These are phyloP conservation scores for Vicia faba DNA, from an alignment of 306 rosid genomes.

Conservation along the genomic window DNA sequence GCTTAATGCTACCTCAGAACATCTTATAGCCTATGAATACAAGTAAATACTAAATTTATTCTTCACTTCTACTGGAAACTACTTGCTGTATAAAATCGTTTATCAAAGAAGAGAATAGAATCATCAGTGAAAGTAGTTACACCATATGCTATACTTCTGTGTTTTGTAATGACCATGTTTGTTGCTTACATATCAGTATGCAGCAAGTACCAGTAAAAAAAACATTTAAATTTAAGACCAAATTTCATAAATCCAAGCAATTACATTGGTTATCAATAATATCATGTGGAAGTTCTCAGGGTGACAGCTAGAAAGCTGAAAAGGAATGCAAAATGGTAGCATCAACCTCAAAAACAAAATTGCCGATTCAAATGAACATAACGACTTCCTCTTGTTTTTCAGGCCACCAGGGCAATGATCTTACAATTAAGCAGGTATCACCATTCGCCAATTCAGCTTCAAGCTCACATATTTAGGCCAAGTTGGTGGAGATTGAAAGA, in stretches of 20 bases:
- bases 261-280: not conserved
- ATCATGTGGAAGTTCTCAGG: not conserved
- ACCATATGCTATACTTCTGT: not conserved
- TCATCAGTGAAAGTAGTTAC: slow-evolving; percentile 1
- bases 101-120: no score
- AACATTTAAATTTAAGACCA: not conserved
- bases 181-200: no score
- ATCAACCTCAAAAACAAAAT: slow-evolving; percentile 34
- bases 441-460: slow-evolving; percentile 36
- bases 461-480: slow-evolving; percentile 22
- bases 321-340: slow-evolving; percentile 8
- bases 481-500: slow-evolving; percentile 28
- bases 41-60: slow-evolving; percentile 17
- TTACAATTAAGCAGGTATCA: slow-evolving; percentile 26
- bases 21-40: slow-evolving; percentile 41
- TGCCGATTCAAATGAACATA: slow-evolving; percentile 14
- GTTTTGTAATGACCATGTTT: not conserved
- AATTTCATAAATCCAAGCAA: slow-evolving; percentile 6
- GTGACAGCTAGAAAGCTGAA: not conserved
- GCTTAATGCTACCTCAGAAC: slow-evolving; percentile 67
- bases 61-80: not conserved
- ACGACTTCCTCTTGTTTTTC: slow-evolving; percentile 13
- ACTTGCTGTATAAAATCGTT: not conserved
- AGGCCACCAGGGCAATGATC: slow-evolving; percentile 19
- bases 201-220: not conserved